Evolutionary conservation across 345 rosid genomes (phyloP).

Genomic region (Camelina sativa): DNA sequence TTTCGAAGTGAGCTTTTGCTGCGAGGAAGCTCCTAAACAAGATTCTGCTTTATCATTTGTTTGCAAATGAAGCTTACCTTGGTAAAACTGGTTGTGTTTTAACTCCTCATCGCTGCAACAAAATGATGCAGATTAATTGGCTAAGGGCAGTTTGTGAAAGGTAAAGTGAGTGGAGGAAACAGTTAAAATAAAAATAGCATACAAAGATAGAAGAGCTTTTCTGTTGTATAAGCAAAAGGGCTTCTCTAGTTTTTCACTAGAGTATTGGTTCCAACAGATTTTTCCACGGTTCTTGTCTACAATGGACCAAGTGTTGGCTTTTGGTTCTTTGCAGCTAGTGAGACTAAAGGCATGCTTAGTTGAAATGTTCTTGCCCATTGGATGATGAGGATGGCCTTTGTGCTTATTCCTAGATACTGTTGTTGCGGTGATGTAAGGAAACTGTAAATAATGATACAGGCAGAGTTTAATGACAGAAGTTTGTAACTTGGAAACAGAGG

Average conservation of each 20-base stretch:
- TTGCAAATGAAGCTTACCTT: slow-evolving; percentile 56
- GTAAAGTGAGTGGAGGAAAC: slow-evolving; percentile 8
- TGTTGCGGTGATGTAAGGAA: slow-evolving; percentile 53
- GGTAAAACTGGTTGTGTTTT: slow-evolving; percentile 47
- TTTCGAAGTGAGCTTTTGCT: slow-evolving; percentile 66
- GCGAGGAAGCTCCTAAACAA: slow-evolving; percentile 80
- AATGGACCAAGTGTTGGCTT: slow-evolving; percentile 63
- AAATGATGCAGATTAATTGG: slow-evolving; percentile 8
- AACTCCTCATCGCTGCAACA: slow-evolving; percentile 60
- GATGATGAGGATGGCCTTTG: slow-evolving; percentile 17
- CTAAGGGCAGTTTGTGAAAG: background rate
- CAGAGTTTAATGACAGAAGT: slow-evolving; percentile 4
- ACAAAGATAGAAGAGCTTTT: slow-evolving; percentile 58
- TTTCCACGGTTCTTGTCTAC: slow-evolving; percentile 53
- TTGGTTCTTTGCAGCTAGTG: slow-evolving; percentile 70
- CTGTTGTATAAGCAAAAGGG: slow-evolving; percentile 73
- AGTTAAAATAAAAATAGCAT: slow-evolving; percentile 22
- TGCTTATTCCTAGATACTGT: slow-evolving; percentile 26
- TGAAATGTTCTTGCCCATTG: slow-evolving; percentile 32
- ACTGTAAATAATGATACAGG: slow-evolving; percentile 45
- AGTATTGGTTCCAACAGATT: slow-evolving; percentile 72
- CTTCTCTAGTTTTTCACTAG: slow-evolving; percentile 37
- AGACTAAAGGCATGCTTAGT: slow-evolving; percentile 55
- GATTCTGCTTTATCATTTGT: slow-evolving; percentile 58
- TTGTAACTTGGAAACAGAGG: background rate